These are phyloP conservation scores for Pseudocercospora crystallina DNA, from an alignment of 2,329 filamentous ascomycete species.

Conservation along the genomic window DNA sequence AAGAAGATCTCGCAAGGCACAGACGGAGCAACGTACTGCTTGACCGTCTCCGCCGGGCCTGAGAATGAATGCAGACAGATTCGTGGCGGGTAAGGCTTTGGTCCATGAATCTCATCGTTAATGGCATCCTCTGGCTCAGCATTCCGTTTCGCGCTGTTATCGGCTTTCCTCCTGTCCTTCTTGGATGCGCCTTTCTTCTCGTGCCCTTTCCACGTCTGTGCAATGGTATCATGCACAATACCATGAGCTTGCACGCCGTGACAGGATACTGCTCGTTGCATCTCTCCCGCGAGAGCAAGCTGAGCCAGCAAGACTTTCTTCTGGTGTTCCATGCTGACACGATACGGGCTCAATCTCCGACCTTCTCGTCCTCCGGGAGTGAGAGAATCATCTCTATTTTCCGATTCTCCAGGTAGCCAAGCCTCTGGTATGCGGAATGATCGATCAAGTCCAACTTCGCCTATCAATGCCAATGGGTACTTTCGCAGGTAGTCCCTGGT, in stretches of 20 bases:
- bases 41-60: constrained; percentile 70
- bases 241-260: constrained; percentile 79
- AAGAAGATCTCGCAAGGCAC: constrained; percentile 80
- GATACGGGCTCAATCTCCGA: constrained; percentile 64
- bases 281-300: constrained; percentile 67
- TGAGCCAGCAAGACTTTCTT: constrained; percentile 64
- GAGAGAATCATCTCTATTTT: constrained; percentile 48
- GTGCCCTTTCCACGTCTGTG: constrained; percentile 67
- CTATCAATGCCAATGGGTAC: constrained; percentile 66
- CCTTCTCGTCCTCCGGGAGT: constrained; percentile 73
- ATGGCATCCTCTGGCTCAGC: constrained; percentile 19
- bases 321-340: constrained; percentile 69
- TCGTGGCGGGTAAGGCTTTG: constrained; percentile 74
- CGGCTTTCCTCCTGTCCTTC: constrained; percentile 48
- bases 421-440: constrained; percentile 69
- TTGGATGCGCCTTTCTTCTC: constrained; percentile 63
- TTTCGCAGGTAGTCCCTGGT: constrained; percentile 56
- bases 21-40: constrained; percentile 71
- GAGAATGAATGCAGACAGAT: constrained; percentile 95
- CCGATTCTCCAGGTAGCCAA: constrained; percentile 47
- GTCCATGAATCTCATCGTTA: constrained; percentile 3
- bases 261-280: constrained; percentile 64
- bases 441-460: constrained; percentile 77
- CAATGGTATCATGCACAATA: constrained; percentile 63
- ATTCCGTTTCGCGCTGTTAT: constrained; percentile 15